These are phyloP conservation scores for Talaromyces proteolyticus DNA, from an alignment of 495 filamentous ascomycete species.

Conservation along the genomic window DNA sequence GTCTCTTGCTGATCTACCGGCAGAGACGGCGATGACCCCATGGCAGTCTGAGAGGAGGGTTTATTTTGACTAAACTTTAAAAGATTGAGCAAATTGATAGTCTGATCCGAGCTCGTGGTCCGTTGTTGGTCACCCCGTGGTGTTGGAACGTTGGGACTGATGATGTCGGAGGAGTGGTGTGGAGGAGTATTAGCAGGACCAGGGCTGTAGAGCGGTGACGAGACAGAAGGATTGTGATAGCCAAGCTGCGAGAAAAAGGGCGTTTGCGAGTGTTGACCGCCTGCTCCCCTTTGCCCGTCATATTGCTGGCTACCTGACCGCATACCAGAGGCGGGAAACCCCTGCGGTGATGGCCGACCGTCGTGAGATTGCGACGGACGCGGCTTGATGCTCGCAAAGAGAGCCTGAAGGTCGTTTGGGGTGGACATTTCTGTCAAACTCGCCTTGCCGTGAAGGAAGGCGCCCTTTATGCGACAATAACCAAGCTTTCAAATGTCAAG, in stretches of 20 bases:
- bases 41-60: conserved; percentile 18
- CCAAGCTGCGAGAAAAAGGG: conserved; percentile 21
- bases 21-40: conserved; percentile 25
- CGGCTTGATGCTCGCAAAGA: conserved; percentile 40
- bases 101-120: conserved; percentile 49
- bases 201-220: conserved; percentile 34
- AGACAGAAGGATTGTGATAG: conserved; percentile 43
- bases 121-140: conserved; percentile 30
- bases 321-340: conserved; percentile 27
- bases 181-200: conserved; percentile 38
- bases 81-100: conserved; percentile 72
- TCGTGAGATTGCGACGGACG: conserved; percentile 37
- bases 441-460: conserved; percentile 7
- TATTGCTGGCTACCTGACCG: conserved; percentile 22
- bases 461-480: conserved; percentile 1
- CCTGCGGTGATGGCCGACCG: conserved; percentile 19
- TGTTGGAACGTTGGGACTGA: conserved; percentile 41
- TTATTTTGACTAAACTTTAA: conserved; percentile 69
- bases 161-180: conserved; percentile 42
- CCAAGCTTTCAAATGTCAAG: conserved; percentile 1
- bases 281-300: conserved; percentile 8
- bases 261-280: conserved; percentile 23
- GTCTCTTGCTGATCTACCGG: conserved; percentile 30
- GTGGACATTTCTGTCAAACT: conserved; percentile 45
- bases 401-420: conserved; percentile 43